These are phyloP conservation scores for Tylopilus sp. DNA, from an alignment of 768 basidiomycete species.

Conservation along the genomic window DNA sequence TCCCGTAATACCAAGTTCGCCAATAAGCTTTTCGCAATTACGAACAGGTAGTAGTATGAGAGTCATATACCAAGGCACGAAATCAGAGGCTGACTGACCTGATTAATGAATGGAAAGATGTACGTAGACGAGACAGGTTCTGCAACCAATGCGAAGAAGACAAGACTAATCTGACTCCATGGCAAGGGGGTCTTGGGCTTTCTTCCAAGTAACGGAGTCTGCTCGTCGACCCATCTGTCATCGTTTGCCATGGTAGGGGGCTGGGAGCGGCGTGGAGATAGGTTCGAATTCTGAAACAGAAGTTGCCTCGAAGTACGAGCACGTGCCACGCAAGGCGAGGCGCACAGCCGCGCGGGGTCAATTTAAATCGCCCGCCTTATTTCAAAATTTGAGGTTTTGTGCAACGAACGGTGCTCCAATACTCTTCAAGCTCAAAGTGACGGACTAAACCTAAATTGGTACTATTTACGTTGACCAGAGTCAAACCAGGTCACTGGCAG, in stretches of 20 bases:
- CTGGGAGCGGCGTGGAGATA: background rate
- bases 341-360: background rate
- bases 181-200: conserved; percentile 32
- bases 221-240: conserved; percentile 41
- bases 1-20: conserved; percentile 58
- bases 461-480: no score
- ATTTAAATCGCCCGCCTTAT: no score
- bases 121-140: conserved; percentile 55
- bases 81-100: conserved; percentile 31
- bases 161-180: conserved; percentile 45
- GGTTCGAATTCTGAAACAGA: no score
- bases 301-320: no score
- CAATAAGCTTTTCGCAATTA: conserved; percentile 40
- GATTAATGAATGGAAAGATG: conserved; percentile 63
- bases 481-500: no score
- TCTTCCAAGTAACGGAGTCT: conserved; percentile 40
- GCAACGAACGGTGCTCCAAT: no score
- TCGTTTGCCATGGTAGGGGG: background rate
- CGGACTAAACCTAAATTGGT: no score
- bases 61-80: background rate
- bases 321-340: no score
- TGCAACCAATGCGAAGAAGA: conserved; percentile 46
- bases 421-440: no score
- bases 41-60: background rate
- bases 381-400: no score